Evolutionary conservation across 768 basidiomycete species (phyloP), one percentile per base, ranked within the genome.

Genomic region (Leccinellum albellum): DNA sequence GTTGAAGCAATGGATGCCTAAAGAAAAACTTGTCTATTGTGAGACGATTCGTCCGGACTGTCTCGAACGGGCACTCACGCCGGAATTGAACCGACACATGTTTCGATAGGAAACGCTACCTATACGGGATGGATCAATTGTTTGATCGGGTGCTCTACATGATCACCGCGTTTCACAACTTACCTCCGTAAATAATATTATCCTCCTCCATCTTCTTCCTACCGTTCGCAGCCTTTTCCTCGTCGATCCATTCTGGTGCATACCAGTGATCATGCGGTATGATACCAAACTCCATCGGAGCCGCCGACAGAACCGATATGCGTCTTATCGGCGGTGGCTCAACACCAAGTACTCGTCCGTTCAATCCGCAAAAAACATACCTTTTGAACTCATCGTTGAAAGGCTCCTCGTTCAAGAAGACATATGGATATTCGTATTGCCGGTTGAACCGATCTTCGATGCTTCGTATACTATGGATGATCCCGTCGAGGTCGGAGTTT

Each of bases 11-110:
- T 9, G 59, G 8, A 47, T 70, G 69, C 45, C 69, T 61, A 28
- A 77, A 86, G 73, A 86, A 86, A 75, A 79, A 83, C 76, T 83
- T 50, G 1, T 26, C 9, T 10, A 37, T 17, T 42, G 55, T 37
- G 44, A 52, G 50, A 47, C 31, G 24, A 13, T 15, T 49, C n/a
- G 40, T 35, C 17, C 23, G 10, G 21, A 33, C 14, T 4, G 37
- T 46, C 21, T 10, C 12, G 28, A 6, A 2, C 9, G 24, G 10
- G 23, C 3, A 74, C 81, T 64, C 60, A 87, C 84, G 1, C 85
- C 86, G 2, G 85, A 87, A 66, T 88, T 86, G 74, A 81, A 90
- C 20, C 88, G 77, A 70, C 88, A 89, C 88, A 90, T 88, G 60
- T 88, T 86, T 17, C 86, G 79, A 61, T 89, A 88, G 3, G 74